Evolutionary conservation across 140 eudicot species (phyloP).

Genomic region (Bidens hawaiensis): DNA sequence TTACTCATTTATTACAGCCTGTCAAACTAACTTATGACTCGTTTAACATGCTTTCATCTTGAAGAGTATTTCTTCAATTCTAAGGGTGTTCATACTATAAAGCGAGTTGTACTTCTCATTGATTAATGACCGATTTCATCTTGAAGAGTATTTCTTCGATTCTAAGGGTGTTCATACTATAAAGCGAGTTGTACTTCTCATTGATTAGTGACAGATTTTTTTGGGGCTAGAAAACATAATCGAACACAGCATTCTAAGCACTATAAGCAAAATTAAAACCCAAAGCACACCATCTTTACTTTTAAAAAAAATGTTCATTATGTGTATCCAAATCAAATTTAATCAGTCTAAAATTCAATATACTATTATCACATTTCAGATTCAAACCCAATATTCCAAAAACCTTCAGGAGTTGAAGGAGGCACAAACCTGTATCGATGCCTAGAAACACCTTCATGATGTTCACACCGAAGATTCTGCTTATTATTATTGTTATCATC

Average conservation of each 20-base stretch:
- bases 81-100: no score
- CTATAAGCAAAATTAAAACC: background rate
- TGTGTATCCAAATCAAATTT: slow-evolving; percentile 1
- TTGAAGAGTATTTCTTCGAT: no score
- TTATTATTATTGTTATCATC: slow-evolving; percentile 28
- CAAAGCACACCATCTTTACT: background rate
- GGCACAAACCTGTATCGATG: slow-evolving; percentile 93
- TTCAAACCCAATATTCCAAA: slow-evolving; percentile 98
- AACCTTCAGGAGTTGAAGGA: slow-evolving; percentile 97
- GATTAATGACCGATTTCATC: no score
- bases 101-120: no score
- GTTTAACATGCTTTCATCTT: no score
- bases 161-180: no score
- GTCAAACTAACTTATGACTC: no score
- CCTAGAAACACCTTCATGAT: slow-evolving; percentile 95
- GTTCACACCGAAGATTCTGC: slow-evolving; percentile 73
- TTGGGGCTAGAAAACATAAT: background rate
- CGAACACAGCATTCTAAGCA: background rate
- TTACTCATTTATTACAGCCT: no score
- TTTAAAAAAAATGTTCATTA: slow-evolving; percentile 3
- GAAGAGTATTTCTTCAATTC: no score
- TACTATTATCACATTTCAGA: slow-evolving; percentile 64
- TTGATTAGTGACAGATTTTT: background rate
- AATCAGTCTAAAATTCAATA: slow-evolving; percentile 16
- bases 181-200: no score